Base-by-base conservation (phyloP, 179 eudicot species). In the Vitellaria paradoxa region DNA sequence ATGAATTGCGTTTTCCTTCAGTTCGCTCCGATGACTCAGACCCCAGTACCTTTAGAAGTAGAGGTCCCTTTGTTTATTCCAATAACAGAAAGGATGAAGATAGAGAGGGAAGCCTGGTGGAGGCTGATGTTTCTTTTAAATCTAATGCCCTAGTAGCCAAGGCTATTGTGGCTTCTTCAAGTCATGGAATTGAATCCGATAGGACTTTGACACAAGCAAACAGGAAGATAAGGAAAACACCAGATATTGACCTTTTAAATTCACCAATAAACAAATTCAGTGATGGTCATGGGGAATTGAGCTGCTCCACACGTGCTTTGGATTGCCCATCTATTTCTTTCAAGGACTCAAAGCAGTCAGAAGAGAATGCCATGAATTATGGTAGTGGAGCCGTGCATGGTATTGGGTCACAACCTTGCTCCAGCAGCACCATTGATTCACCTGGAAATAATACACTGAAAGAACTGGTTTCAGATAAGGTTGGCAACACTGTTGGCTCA, bases 111-210 rank as follows among this genome's bases (percentile, higher is more conserved):
- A 89, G 89, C 68, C 81, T 89, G 0, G 84, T 93, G 70, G 91
- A 91, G 76, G 89, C 90, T 78, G 93, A 89, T 72, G 93, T 93
- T 76, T 90, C 91, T 8, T 93, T 93, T 77, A 91, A 90, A 77
- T 91, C 97, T 15, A 93, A 91, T 81, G 84, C 86, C 65, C 83
- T 93, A 50, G 88, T 91, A 55, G 97, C 97, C 65, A 90, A 92
- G 88, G 89, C 93, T 78, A 78, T 87, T 76, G 68, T 82, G 80
- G 74, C 87, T 7, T 86, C 97, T 55, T 72, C 87, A 23, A 79
- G 80, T 70, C 80, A 87, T 21, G 82, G 24, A 40, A 80, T 67
- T 46, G 83, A 79, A 37, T 76, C 76, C 56, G 73, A 78, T 63
- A 72, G 79, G 74, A 83, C 61, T 30, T n/a, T 65, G 20, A 46